phyloP scores from a whole-genome alignment of 192 early-diverging fungal genomes.

The Coemansia sp. region DNA sequence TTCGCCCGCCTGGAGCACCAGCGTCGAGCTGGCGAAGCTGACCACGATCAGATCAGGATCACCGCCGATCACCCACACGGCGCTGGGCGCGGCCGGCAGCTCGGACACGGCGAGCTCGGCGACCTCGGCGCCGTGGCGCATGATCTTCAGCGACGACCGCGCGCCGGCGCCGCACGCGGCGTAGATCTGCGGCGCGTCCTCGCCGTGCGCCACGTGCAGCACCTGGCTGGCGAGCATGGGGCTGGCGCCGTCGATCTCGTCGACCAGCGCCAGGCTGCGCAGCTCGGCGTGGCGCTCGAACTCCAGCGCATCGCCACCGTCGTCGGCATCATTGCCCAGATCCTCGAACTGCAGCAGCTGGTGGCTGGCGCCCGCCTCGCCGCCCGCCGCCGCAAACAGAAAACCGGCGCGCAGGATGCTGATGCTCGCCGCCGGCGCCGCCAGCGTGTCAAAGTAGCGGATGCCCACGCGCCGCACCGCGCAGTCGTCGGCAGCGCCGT shows the following conservation, averaged over 20 bases:
- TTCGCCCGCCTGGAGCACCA: conserved; percentile 92
- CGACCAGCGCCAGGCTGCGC: conserved; percentile 85
- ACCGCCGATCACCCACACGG: conserved; percentile 81
- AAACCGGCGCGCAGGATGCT: conserved; percentile 93
- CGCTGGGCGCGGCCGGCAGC: conserved; percentile 90
- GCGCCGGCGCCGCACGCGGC: conserved; percentile 83
- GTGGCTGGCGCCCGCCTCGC: conserved; percentile 89
- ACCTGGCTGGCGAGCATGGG: conserved; percentile 87
- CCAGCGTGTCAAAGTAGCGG: conserved; percentile 95
- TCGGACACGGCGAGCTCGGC: conserved; percentile 91
- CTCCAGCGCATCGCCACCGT: conserved; percentile 13
- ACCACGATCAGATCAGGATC: conserved; percentile 94
- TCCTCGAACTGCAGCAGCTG: conserved; percentile 92
- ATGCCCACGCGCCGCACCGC: conserved; percentile 74
- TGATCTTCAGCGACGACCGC: conserved; percentile 80
- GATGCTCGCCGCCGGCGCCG: conserved; percentile 76
- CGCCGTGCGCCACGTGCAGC: conserved; percentile 80
- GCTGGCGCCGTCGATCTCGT: conserved; percentile 83
- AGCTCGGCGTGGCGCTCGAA: conserved; percentile 76
- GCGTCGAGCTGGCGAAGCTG: conserved; percentile 89
- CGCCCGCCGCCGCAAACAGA: conserved; percentile 85
- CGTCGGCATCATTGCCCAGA: conserved; percentile 81
- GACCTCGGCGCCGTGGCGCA: conserved; percentile 92
- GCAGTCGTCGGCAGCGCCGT: conserved; percentile 56
- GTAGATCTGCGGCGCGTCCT: conserved; percentile 96